These are phyloP conservation scores for Blastocystis sp. DNA, from an alignment of 352 stramenopile genomes.

Conservation along the genomic window DNA sequence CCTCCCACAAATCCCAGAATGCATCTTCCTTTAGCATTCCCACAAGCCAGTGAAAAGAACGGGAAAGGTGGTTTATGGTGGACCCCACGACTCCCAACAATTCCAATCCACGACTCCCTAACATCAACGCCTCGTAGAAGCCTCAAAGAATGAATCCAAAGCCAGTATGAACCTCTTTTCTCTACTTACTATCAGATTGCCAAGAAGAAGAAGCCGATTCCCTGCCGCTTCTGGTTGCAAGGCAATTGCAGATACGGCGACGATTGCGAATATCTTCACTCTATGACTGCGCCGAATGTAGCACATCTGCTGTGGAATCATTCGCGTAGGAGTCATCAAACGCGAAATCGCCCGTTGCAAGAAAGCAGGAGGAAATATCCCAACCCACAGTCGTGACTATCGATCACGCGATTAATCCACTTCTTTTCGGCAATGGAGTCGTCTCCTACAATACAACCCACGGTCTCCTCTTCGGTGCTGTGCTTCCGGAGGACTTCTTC, in stretches of 20 bases:
- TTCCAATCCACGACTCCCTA: background rate
- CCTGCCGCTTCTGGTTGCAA: slow-evolving; percentile 63
- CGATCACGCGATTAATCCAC: slow-evolving; percentile 31
- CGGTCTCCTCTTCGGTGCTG: slow-evolving; percentile 40
- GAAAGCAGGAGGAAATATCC: background rate
- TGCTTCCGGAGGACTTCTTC: slow-evolving; percentile 65
- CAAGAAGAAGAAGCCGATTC: slow-evolving; percentile 62
- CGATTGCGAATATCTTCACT: slow-evolving; percentile 64
- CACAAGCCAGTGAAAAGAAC: background rate
- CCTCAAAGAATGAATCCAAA: background rate
- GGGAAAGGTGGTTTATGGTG: background rate
- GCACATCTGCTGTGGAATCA: background rate
- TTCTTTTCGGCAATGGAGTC: slow-evolving; percentile 59
- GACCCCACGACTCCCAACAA: background rate
- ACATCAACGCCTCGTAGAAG: background rate
- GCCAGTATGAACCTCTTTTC: slow-evolving; percentile 2
- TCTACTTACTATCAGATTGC: background rate
- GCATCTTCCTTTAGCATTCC: slow-evolving; percentile 32
- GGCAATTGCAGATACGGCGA: slow-evolving; percentile 57
- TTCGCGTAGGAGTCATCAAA: background rate
- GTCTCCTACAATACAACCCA: slow-evolving; percentile 46
- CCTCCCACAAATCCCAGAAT: slow-evolving; percentile 63
- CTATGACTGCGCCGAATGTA: slow-evolving; percentile 17
- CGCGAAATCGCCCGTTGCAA: background rate
- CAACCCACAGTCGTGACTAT: slow-evolving; percentile 3